A percentile compares a stretch with the other conserved stretches of the same genome.
Conservation (phyloP, 2,329 filamentous ascomycete species). For the Fusarium nygamai region DNA sequence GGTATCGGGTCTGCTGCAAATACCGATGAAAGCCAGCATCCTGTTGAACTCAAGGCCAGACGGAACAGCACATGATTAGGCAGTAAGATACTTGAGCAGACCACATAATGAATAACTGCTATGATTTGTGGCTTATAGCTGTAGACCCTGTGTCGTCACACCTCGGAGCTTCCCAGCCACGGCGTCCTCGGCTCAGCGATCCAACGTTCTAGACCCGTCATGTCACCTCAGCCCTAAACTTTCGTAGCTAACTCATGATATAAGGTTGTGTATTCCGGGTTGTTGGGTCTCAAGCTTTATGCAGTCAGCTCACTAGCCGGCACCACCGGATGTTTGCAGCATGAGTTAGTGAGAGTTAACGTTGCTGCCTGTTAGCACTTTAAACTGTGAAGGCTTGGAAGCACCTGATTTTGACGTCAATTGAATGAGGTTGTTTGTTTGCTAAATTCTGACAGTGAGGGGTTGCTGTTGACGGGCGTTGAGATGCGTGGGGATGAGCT, state of each 20-base stretch:
- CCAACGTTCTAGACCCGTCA: not conserved
- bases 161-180: not conserved
- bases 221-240: not conserved
- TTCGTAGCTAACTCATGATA: not conserved
- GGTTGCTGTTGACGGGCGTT: not conserved
- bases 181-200: not conserved
- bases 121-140: not conserved
- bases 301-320: conserved; percentile 13
- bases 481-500: not conserved
- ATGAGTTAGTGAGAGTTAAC: not conserved
- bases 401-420: not conserved
- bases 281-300: not conserved
- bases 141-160: not conserved
- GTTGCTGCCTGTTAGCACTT: not conserved
- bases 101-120: not conserved
- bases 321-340: not conserved
- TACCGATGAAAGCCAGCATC: not conserved
- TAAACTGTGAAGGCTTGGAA: not conserved
- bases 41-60: not conserved
- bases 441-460: not conserved
- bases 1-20: not conserved
- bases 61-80: not conserved
- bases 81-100: not conserved
- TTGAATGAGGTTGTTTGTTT: not conserved
- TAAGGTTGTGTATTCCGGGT: not conserved